These are phyloP conservation scores for Sugiyamaella novakii DNA, from an alignment of 1,139 yeast species.

Conservation along the genomic window DNA sequence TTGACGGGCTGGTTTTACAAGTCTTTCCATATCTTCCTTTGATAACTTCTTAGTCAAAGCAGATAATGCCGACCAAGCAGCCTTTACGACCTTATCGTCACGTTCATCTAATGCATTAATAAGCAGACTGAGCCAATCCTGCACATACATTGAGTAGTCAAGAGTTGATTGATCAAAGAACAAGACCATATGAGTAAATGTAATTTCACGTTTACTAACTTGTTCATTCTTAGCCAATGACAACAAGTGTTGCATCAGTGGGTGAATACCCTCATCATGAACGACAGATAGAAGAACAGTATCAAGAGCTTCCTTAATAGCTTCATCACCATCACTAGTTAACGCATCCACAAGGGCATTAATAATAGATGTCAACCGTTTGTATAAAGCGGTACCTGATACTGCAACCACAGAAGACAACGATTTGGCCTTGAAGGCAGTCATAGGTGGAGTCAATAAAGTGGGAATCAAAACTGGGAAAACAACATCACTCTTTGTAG, in stretches of 20 bases:
- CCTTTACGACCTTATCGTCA: conserved; percentile 62
- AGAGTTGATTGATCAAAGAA: conserved; percentile 68
- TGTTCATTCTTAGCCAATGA: conserved; percentile 78
- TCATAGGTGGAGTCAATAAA: conserved; percentile 77
- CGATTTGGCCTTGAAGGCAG: conserved; percentile 81
- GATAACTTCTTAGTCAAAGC: conserved; percentile 70
- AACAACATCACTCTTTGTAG: conserved; percentile 83
- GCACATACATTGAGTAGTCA: conserved; percentile 72
- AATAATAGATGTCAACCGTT: conserved; percentile 69
- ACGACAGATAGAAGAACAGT: conserved; percentile 70
- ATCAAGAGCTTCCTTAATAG: conserved; percentile 62
- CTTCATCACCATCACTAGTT: conserved; percentile 40
- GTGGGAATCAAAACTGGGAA: conserved; percentile 94
- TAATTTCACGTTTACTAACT: conserved; percentile 61
- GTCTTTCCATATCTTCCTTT: conserved; percentile 71
- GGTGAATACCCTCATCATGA: conserved; percentile 80
- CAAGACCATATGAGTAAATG: conserved; percentile 67
- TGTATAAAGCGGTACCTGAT: conserved; percentile 83
- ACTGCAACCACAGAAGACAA: conserved; percentile 87
- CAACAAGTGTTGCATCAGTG: conserved; percentile 79
- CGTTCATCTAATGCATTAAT: conserved; percentile 74
- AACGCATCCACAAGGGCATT: conserved; percentile 66
- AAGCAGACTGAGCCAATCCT: conserved; percentile 73
- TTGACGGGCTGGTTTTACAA: conserved; percentile 77
- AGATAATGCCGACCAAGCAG: conserved; percentile 68